These are phyloP conservation scores for Phlyctochytrium bullatum DNA, from an alignment of 192 early-diverging fungal species.

Conservation along the genomic window DNA sequence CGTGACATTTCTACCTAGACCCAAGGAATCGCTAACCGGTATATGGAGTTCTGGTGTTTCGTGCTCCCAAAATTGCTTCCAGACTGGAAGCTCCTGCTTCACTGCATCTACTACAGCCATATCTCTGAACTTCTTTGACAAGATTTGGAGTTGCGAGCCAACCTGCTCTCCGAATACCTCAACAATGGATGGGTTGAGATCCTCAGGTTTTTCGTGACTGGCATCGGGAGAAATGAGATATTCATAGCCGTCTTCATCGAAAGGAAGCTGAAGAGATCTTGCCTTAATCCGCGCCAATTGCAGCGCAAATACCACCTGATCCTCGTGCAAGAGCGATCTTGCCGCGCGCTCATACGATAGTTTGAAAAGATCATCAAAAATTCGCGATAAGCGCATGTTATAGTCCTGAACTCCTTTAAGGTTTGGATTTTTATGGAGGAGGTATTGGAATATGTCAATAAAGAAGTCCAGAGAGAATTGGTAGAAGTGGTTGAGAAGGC, in stretches of 20 bases:
- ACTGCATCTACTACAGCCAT: too few relatives aligned
- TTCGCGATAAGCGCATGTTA: conserved; percentile 65
- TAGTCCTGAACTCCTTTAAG: conserved; percentile 53
- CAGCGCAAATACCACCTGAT: conserved; percentile 86
- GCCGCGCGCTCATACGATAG: conserved; percentile 78
- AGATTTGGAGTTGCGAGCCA: background rate
- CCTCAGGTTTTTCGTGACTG: background rate
- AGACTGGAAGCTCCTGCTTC: conserved; percentile 19
- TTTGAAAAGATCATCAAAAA: conserved; percentile 80
- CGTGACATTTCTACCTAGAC: background rate
- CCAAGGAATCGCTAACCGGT: conserved; percentile 10
- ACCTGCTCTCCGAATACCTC: conserved; percentile 31
- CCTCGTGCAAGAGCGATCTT: conserved; percentile 84
- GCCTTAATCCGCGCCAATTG: conserved; percentile 85
- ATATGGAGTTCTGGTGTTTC: conserved; percentile 33
- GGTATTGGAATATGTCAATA: conserved; percentile 83
- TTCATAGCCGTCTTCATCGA: conserved; percentile 67
- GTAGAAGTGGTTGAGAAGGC: conserved; percentile 89
- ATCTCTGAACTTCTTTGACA: too few relatives aligned
- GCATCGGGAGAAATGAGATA: conserved; percentile 64
- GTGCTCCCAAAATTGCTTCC: conserved; percentile 35
- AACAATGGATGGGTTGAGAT: conserved; percentile 10
- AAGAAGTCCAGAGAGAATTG: conserved; percentile 99
- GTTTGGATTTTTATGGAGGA: conserved; percentile 73
- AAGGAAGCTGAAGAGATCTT: conserved; percentile 49